Evolutionary conservation across 495 filamentous ascomycete species (phyloP), one percentile per base, ranked within the genome.

Genomic region (Neurospora tetraspora): DNA sequence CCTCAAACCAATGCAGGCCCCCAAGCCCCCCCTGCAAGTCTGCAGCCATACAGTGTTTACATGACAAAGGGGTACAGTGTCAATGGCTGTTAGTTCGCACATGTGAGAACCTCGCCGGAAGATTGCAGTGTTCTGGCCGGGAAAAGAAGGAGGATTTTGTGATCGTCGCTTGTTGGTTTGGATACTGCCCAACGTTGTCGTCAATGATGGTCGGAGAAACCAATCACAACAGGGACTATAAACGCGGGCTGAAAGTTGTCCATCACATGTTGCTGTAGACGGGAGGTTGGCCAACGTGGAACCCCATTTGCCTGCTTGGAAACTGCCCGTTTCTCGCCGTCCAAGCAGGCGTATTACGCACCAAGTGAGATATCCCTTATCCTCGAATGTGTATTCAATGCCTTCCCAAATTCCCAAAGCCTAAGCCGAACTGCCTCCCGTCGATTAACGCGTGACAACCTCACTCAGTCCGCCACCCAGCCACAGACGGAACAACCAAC

Each of bases 401-500:
- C 5, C 53, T 34, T 61, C 5, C 14, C 5, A 34, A 34, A 16
- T 9, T 34, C 1, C 2, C 11, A 59, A 5, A 31, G 11, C 47
- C 10, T 16, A 31, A 31, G 23, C 23, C 12, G 6, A 23, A 59
- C 20, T 27, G 4, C 10, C 11, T 27, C 23, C 23, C 47, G 27
- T 61, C 12, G 9, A 16, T 18, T 16, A 14, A 61, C 2, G 53
- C 53, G 7, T 31, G 27, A 61, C 53, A 8, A 16, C 20, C 23
- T 61, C 53, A 61, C 53, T 61, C 23, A 34, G 6, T 27, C 27
- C 53, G 23, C 6, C 14, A 61, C 14, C 53, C 53, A 61, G 74
- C 36, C 2, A 76, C 27, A 4, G 80, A 76, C 5, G 72, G 71
- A 18, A 77, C 77, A 39, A 82, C 70, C 23, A 61, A 61, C 14